Evolutionary conservation across 306 rosid species (phyloP), one percentile per base, ranked within the genome.

Genomic region (Vicia sativa): DNA sequence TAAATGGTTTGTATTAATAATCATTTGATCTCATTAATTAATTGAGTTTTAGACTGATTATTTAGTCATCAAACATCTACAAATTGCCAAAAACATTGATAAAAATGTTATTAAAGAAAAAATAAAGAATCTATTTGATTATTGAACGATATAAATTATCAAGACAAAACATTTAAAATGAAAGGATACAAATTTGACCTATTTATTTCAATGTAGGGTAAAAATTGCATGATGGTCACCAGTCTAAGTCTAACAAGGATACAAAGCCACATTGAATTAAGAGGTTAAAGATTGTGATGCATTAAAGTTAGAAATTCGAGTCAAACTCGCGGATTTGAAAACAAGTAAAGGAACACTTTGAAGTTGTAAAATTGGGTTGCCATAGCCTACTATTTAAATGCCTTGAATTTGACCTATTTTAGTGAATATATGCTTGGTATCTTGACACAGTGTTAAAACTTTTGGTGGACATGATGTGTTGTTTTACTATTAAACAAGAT

Each of bases 391-490:
- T 26, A 8, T 56, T 71, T 71, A 18, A 48, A 48, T 48, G 25
- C 11, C 54, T 4, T 45, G 55, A 43, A 49, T 58, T 58, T 23
- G 46, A 59, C 70, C 71, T 70, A 41, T 72, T 43, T 50, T 5
- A 12, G 16, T 48, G 59, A 65, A 41, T 61, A 45, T 70, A 75
- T 66, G 72, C 64, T 57, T 25, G 37, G 63, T 53, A 72, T 65
- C 44, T 28, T 59, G 55, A 63, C 77, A 68, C 67, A 58, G 55
- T 72, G 61, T 19, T 65, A 58, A 73, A 73, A 73, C 73, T 65
- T 73, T 77, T 68, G 65, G 79, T 73, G 82, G 85, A 62, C 77
- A 64, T 64, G 74, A 73, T 62, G 62, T 67, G 65, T 55, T 80
- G 15, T 66, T 76, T 73, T 57, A 80, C 67, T 72, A 72, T 80